These are phyloP conservation scores for Radiomyces spectabilis DNA, from an alignment of 192 early-diverging fungal genomes.

Conservation along the genomic window DNA sequence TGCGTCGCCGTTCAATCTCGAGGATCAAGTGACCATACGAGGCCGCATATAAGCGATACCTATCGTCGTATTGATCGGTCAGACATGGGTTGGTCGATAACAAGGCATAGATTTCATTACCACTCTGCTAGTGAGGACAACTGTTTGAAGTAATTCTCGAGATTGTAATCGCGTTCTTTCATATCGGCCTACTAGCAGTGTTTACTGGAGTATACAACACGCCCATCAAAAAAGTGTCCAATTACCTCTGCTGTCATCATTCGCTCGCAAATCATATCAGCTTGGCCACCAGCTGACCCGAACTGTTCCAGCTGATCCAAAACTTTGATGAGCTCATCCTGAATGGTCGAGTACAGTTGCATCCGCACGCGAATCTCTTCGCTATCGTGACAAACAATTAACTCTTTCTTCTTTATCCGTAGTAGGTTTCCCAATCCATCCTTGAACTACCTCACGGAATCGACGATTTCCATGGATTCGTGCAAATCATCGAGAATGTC, in stretches of 20 bases:
- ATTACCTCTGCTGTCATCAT: slow-evolving; percentile 8
- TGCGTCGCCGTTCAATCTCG: slow-evolving; percentile 16
- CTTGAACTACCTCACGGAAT: neutral
- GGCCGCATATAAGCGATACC: slow-evolving; percentile 10
- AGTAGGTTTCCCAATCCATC: too few species aligned
- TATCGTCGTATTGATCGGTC: neutral
- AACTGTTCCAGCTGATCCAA: slow-evolving; percentile 12
- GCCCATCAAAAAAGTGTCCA: neutral
- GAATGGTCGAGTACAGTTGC: neutral
- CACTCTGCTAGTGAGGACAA: slow-evolving; percentile 11
- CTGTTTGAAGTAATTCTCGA: slow-evolving; percentile 19
- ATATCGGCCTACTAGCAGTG: slow-evolving; percentile 9
- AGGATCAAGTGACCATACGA: slow-evolving; percentile 20
- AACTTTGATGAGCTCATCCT: slow-evolving; percentile 6
- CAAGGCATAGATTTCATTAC: neutral
- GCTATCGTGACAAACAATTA: neutral
- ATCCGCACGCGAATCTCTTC: slow-evolving; percentile 4
- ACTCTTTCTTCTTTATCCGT: neutral
- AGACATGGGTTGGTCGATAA: neutral
- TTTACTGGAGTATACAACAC: neutral
- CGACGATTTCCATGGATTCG: slow-evolving; percentile 6
- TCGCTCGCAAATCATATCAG: slow-evolving; percentile 13
- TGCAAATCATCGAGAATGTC: slow-evolving; percentile 17
- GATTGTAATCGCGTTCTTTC: slow-evolving; percentile 8
- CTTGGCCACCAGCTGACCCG: neutral